Evolutionary conservation across 352 stramenopile genomes (phyloP).

Genomic region (Phytopythium delawarense): DNA sequence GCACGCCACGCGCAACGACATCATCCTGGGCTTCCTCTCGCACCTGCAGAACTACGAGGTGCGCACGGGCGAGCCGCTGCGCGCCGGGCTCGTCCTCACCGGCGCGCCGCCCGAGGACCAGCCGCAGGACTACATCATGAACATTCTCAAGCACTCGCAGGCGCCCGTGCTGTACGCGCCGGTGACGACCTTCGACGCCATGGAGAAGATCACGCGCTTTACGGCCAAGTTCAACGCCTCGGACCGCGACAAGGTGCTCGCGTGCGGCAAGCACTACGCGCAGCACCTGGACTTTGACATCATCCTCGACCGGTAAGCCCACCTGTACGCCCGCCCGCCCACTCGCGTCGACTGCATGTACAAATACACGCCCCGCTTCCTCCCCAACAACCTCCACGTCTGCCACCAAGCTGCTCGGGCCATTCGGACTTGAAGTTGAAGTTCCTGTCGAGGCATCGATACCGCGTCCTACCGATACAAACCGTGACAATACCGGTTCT

Average conservation of each 20-base stretch:
- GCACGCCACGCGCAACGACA: conserved; percentile 87
- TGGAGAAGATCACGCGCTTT: conserved; percentile 79
- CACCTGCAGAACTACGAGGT: conserved; percentile 76
- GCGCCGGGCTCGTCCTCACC: conserved; percentile 88
- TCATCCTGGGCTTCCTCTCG: conserved; percentile 86
- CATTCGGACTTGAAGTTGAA: too few relatives aligned
- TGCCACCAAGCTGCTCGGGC: too few relatives aligned
- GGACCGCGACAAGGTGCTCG: conserved; percentile 72
- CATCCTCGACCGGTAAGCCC: conserved; percentile 36
- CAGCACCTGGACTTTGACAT: conserved; percentile 79
- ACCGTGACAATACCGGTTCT: too few relatives aligned
- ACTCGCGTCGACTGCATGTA: neutral
- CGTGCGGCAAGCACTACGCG: conserved; percentile 84
- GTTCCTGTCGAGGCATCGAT: too few relatives aligned
- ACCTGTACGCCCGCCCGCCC: neutral
- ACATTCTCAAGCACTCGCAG: conserved; percentile 59
- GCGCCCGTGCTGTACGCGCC: conserved; percentile 74
- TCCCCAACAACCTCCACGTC: too few relatives aligned
- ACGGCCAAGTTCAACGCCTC: conserved; percentile 88
- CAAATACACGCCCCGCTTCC: too few relatives aligned
- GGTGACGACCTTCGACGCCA: conserved; percentile 71
- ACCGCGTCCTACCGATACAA: too few relatives aligned
- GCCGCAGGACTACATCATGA: conserved; percentile 74
- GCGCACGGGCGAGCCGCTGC: conserved; percentile 58
- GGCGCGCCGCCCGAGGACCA: conserved; percentile 70